Percentiles rank a stretch among this genome's conserved stretches.
phyloP scores from a whole-genome alignment of 2,329 filamentous ascomycete genomes.

The Elsinoe fawcettii region DNA sequence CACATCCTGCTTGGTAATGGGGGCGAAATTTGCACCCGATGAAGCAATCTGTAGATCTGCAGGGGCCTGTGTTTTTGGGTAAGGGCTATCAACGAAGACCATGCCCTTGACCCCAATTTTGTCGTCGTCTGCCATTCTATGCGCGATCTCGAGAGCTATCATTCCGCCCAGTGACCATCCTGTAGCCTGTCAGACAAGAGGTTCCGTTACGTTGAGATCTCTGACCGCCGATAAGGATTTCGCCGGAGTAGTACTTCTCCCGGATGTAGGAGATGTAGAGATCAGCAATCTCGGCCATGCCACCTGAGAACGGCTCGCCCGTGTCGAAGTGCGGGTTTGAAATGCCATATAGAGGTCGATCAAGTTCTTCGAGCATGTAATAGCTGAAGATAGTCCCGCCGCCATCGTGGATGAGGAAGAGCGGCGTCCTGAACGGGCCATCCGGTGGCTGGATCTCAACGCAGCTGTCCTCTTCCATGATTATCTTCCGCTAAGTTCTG shows the following conservation, averaged over 20 bases:
- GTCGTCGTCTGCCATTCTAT: background rate
- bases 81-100: constrained; percentile 5
- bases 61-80: background rate
- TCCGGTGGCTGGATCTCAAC: constrained; percentile 11
- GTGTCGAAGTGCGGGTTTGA: constrained; percentile 8
- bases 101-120: background rate
- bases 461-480: background rate
- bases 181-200: background rate
- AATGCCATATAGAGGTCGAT: constrained; percentile 7
- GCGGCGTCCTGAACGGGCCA: constrained; percentile 9
- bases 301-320: background rate
- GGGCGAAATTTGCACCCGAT: background rate
- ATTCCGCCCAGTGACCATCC: constrained; percentile 14
- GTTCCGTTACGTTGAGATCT: background rate
- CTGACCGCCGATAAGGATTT: constrained; percentile 1
- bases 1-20: background rate
- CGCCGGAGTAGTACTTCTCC: background rate
- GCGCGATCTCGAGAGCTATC: constrained; percentile 2
- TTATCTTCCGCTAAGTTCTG: too few species aligned
- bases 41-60: background rate
- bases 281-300: background rate
- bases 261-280: constrained; percentile 4
- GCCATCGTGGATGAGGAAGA: constrained; percentile 17
- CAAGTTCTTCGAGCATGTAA: constrained; percentile 1
- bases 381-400: constrained; percentile 19